Base-by-base conservation (phyloP, 1,139 yeast species). In the Kodamaea ohmeri region DNA sequence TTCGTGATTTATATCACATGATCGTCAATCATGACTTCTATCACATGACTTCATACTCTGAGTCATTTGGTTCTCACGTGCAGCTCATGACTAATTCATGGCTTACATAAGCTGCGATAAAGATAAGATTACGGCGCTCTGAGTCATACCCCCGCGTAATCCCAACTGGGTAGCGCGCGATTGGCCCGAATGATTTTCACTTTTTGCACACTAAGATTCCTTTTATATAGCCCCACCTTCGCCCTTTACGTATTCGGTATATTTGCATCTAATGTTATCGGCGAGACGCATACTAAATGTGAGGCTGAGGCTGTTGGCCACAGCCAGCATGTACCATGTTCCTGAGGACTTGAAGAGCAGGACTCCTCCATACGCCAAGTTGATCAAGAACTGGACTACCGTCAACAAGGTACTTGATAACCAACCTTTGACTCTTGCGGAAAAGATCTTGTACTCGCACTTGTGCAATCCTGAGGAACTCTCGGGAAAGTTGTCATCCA, bases 381-480 rank as follows among this genome's bases (percentile, higher is more conserved):
- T 92, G 46, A 65, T 86, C 36, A 64, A 68, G 22, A 85, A 84
- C 37, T 71, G 92, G 44, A 60, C 65, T 4, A 60, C 68, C 29
- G 95, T 89, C 40, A 78, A 83, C 46, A 63, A 64, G 43, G 73
- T 87, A 25, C 67, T 89, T 36, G 74, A 73, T 47, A 66, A 82
- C 55, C 75, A 81, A 50, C 96, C 96, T 3, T 73, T 92, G 53
- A 92, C 98, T 0, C 69, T 87, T 41, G 95, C 97, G 9, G 98
- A 92, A 64, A 92, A 92, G 67, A 87, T 89, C 51, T 71, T 92
- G 42, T 92, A 92, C 59, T 84, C 97, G 2, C 98, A 92, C 64
- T 71, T 92, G 54, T 86, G 80, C 34, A 70, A 87, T 55, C 95
- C 96, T 6, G 92, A 85, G 53, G 96, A 87, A 48, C 65, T 72